Evolutionary conservation across 1,284 basidiomycete genomes (phyloP), one percentile per base, ranked within the genome.

Genomic region (Melampsora abietis-canadensis): DNA sequence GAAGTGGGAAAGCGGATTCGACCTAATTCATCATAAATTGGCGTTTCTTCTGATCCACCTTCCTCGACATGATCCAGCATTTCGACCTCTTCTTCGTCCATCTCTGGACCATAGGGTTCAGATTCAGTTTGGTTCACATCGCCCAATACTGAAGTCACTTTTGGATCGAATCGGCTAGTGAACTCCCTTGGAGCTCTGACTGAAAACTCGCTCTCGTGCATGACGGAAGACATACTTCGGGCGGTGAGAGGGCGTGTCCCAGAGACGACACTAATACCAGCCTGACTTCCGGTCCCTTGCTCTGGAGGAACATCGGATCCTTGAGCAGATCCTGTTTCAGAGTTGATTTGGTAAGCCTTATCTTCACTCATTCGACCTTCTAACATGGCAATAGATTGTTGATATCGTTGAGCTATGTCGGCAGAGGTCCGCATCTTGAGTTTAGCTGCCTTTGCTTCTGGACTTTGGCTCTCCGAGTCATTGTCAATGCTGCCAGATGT

Each of bases 141-240:
- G 37, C 17, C 19, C 34, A 66, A 44, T 10, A 74, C 70, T 27
- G 51, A 65, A 21, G 63, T 40, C n/a, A 74, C 70, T 47, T 74
- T 74, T 19, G 70, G 64, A 60, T 74, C 70, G 44, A 74, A 66
- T 24, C 68, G 68, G 64, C 68, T 72, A 34, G 68, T 72, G 47
- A 72, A 72, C 19, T 63, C 24, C 40, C n/a, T 72, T 2, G 68
- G 68, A 24, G 27, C 60, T 31, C 68, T 61, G 8, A 72, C 24
- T 15, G 60, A 63, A 63, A 72, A 72, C 54, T 72, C 61, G 17
- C 46, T 72, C 5, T n/a, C 27, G 40, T 44, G 14, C 15, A 44
- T 15, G 14, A 14, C 40, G 15, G 40, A 12, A 12, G 40, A 44
- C 40, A 44, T 44, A 12, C 40, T 44, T 44, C 15, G 40, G 15